Base-by-base conservation (phyloP, 129 eudicot genomes). In the Tagetes erecta region DNA sequence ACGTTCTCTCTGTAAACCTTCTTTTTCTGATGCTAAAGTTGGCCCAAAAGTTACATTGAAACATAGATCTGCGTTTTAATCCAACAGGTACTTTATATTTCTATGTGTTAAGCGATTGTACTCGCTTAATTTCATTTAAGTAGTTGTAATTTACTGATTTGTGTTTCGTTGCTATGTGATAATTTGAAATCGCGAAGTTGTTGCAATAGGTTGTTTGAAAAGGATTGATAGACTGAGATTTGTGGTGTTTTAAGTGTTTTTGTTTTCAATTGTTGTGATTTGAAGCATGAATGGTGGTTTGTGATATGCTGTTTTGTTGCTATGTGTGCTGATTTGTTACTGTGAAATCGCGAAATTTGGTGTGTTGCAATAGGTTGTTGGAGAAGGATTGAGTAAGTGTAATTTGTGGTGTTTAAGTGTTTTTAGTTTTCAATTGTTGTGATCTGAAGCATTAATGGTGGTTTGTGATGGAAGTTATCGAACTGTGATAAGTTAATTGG, bases 21-120 rank as follows among this genome's bases (percentile, higher is more conserved):
- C 52, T 35, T 27, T 69, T 63, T 36, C 45, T 35, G 12, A 78
- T 77, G 76, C 63, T 38, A 70, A 38, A 78, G 56, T 40, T 78
- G 34, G 76, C 50, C 35, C n/a, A 41, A 41, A 70, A 62, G 76
- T 71, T 60, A 1, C 0, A 8, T 27, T 67, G 62, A 67, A 62
- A 65, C 68, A 45, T 55, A 79, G 74, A 79, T 79, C 83, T 79
- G 78, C 41, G 58, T 35, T 35, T 79, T 13, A 42, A 51, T 79
- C 72, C 5, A 20, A 42, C 74, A 72, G 83, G 83, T 71, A 64
- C 40, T 67, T 75, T 52, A n/a, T 75, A 40, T 8, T 41, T 68
- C 20, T 9, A 4, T 66, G 0, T n/a, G 36, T 20, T 14, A 31
- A 10, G 53, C 7, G 56, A 55, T 34, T 9, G 3, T 76, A 11